These are phyloP conservation scores for Nitzschia sp. DNA, from an alignment of 108 stramenopile genomes.

Conservation along the genomic window DNA sequence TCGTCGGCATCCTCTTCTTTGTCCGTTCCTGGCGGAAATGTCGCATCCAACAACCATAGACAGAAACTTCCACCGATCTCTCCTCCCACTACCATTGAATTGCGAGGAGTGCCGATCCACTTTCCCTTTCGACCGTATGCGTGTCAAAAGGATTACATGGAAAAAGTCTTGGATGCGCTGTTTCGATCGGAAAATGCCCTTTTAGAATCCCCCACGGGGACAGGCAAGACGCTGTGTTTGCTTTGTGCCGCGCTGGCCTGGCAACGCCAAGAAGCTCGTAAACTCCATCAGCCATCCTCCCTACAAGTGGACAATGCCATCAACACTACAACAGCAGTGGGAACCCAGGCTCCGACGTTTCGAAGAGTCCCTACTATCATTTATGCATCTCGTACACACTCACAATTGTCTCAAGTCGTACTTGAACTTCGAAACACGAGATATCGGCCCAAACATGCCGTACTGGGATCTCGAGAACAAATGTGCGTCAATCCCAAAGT, in stretches of 20 bases:
- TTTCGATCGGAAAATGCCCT: conserved; percentile 70
- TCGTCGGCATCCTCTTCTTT: neutral
- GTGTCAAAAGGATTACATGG: conserved; percentile 94
- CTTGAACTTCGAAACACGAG: conserved; percentile 88
- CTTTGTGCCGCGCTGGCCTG: conserved; percentile 84
- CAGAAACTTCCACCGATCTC: conserved; percentile 17
- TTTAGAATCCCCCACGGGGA: conserved; percentile 92
- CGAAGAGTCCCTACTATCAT: conserved; percentile 78
- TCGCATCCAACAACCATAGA: no score
- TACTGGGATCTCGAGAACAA: conserved; percentile 96
- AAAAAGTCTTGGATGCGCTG: conserved; percentile 84
- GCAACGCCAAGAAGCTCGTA: conserved; percentile 70
- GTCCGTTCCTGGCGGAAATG: no score
- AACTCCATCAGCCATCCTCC: conserved; percentile 2
- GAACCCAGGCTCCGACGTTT: neutral
- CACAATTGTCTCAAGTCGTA: conserved; percentile 96
- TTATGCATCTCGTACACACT: conserved; percentile 97
- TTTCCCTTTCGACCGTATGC: conserved; percentile 97
- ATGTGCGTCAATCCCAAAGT: conserved; percentile 96
- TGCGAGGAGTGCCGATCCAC: conserved; percentile 78
- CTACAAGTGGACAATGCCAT: neutral
- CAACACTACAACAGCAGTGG: neutral
- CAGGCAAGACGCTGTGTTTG: conserved; percentile 82
- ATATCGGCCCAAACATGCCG: conserved; percentile 91
- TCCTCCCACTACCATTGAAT: conserved; percentile 65